These are phyloP conservation scores for Coemansia sp. DNA, from an alignment of 192 early-diverging fungal species.

Conservation along the genomic window DNA sequence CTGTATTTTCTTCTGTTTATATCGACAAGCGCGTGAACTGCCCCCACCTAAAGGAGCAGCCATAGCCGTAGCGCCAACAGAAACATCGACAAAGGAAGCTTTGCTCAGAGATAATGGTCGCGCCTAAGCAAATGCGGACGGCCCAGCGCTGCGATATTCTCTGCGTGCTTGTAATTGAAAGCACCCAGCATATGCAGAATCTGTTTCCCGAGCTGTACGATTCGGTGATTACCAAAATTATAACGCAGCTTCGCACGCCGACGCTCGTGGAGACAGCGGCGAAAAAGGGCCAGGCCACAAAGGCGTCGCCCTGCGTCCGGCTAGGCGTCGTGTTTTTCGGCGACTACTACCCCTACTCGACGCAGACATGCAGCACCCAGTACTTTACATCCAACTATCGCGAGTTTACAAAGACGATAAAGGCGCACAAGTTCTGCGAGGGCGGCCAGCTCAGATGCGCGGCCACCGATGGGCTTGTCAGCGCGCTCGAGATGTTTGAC, in stretches of 20 bases:
- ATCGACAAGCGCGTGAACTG: background rate
- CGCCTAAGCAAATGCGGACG: conserved; percentile 46
- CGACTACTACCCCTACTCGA: conserved; percentile 52
- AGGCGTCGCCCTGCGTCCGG: conserved; percentile 46
- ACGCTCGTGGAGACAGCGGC: conserved; percentile 25
- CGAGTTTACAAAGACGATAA: conserved; percentile 48
- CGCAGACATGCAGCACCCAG: conserved; percentile 44
- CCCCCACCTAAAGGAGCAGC: too few relatives aligned
- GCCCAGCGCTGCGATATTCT: conserved; percentile 50
- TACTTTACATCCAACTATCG: conserved; percentile 55
- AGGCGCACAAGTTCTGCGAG: conserved; percentile 45
- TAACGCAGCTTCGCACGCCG: conserved; percentile 47
- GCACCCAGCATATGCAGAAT: conserved; percentile 47
- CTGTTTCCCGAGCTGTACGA: conserved; percentile 49
- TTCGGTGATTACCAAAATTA: conserved; percentile 35
- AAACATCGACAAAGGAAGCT: background rate
- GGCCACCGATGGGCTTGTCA: conserved; percentile 47
- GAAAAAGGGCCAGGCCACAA: conserved; percentile 36
- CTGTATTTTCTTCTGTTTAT: too few relatives aligned
- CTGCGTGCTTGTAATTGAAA: conserved; percentile 52
- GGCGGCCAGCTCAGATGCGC: conserved; percentile 50
- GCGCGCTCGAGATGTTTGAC: conserved; percentile 53
- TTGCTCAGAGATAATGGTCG: conserved; percentile 24
- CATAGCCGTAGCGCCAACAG: too few relatives aligned
- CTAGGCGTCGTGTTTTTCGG: conserved; percentile 54